A percentile compares a stretch with the other conserved stretches of the same genome.
Conservation (phyloP, 345 rosid genomes). For the Aquilaria yunnanensis region DNA sequence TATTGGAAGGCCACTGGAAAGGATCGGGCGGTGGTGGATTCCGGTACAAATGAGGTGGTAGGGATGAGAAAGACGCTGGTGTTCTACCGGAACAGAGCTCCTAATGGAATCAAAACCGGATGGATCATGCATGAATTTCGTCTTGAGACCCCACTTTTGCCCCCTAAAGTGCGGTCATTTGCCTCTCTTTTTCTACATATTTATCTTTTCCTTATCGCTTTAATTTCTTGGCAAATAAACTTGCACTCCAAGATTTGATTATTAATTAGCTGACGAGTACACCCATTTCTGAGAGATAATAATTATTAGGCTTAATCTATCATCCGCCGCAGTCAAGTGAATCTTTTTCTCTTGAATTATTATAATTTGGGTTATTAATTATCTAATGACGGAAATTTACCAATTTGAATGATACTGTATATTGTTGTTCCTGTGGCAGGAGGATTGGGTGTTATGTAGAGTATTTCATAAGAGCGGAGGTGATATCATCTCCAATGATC, state of each 20-base stretch:
- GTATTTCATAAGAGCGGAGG: constrained; percentile 73
- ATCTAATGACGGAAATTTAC: no score
- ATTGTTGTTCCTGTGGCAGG: constrained; percentile 29
- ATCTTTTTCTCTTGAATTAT: no score
- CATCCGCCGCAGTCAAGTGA: no score
- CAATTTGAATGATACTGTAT: no score
- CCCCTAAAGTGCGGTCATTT: constrained; percentile 64
- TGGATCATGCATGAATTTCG: constrained; percentile 99
- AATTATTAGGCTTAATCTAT: no score
- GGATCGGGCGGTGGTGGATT: constrained; percentile 80
- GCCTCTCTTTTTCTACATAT: neutral
- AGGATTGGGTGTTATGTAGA: constrained; percentile 96
- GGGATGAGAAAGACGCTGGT: constrained; percentile 99
- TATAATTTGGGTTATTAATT: no score
- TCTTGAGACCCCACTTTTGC: constrained; percentile 81
- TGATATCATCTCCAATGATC: constrained; percentile 13
- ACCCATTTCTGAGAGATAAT: no score
- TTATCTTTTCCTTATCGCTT: constrained; percentile 4
- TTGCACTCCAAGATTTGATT: no score
- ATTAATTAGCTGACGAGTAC: no score
- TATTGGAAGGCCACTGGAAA: constrained; percentile 99
- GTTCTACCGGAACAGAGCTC: constrained; percentile 85
- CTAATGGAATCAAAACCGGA: constrained; percentile 87
- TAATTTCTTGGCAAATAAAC: neutral
- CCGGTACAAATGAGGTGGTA: constrained; percentile 47